Conservation (phyloP, 352 stramenopile species). For the Pythium brassicae region DNA sequence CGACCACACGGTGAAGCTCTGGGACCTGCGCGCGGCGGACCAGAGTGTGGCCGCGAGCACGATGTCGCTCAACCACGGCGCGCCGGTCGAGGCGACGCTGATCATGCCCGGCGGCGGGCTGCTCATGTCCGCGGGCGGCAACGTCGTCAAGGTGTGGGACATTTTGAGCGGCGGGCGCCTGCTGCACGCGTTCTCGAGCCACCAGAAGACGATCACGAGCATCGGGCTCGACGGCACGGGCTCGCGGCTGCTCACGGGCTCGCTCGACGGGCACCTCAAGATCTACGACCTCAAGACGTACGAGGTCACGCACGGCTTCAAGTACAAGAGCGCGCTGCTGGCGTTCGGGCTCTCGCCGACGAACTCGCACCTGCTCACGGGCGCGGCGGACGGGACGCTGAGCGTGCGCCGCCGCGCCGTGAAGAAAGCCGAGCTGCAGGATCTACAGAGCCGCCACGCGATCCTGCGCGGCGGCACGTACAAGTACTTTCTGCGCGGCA, state of each 20-base stretch:
- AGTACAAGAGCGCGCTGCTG: slow-evolving; percentile 81
- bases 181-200: slow-evolving; percentile 87
- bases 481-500: slow-evolving; percentile 88
- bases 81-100: slow-evolving; percentile 85
- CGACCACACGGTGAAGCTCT: slow-evolving; percentile 92
- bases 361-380: slow-evolving; percentile 80
- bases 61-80: slow-evolving; percentile 77
- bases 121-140: slow-evolving; percentile 83
- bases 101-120: slow-evolving; percentile 82
- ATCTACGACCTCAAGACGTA: slow-evolving; percentile 92
- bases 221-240: slow-evolving; percentile 83
- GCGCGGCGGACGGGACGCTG: slow-evolving; percentile 74
- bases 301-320: slow-evolving; percentile 87
- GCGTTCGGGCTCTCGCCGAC: slow-evolving; percentile 80
- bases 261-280: slow-evolving; percentile 91
- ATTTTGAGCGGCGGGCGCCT: slow-evolving; percentile 82
- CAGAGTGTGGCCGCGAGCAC: slow-evolving; percentile 43
- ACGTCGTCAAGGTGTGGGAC: slow-evolving; percentile 92
- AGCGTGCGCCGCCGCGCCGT: slow-evolving; percentile 73
- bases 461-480: slow-evolving; percentile 82
- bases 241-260: slow-evolving; percentile 86
- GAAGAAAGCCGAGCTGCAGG: slow-evolving; percentile 65
- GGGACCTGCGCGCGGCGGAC: slow-evolving; percentile 84
- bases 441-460: slow-evolving; percentile 58
- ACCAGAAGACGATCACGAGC: slow-evolving; percentile 94